Conservation (phyloP, 1,139 yeast genomes). For the Saccharomyces hybrid region DNA sequence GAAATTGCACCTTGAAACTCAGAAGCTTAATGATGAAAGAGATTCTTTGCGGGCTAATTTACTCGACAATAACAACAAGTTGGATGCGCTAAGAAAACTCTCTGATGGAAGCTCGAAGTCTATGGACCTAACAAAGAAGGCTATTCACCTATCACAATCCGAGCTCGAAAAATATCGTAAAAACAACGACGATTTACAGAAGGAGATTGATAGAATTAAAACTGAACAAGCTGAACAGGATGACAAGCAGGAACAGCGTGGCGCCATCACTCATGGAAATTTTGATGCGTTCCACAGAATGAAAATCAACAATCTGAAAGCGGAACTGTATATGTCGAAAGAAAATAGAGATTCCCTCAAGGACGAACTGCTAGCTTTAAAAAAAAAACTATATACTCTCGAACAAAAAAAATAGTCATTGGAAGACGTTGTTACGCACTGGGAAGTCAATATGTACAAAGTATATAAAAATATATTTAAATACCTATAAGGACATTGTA, state of each 20-base stretch:
- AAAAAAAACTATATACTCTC: not conserved
- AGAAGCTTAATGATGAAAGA: not conserved
- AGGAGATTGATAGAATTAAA: not conserved
- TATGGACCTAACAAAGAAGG: not conserved
- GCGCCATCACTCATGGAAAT: not conserved
- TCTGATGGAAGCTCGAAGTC: not conserved
- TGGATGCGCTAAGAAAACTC: not conserved
- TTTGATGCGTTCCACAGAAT: not conserved
- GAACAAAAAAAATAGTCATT: not conserved
- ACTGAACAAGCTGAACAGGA: not conserved
- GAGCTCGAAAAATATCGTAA: not conserved
- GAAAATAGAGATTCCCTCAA: not conserved
- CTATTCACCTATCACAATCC: not conserved
- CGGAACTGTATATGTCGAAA: not conserved
- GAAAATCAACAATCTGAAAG: not conserved
- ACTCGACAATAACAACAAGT: not conserved
- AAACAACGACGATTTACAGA: not conserved
- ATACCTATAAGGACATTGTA: not conserved
- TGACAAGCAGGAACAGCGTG: not conserved
- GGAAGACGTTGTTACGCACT: not conserved
- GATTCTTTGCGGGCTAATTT: not conserved
- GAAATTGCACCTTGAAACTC: not conserved
- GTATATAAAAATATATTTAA: not conserved
- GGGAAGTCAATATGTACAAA: not conserved
- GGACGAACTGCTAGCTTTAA: not conserved